Conservation (phyloP, 176 grass and related monocot genomes). For the Avena insularis region DNA sequence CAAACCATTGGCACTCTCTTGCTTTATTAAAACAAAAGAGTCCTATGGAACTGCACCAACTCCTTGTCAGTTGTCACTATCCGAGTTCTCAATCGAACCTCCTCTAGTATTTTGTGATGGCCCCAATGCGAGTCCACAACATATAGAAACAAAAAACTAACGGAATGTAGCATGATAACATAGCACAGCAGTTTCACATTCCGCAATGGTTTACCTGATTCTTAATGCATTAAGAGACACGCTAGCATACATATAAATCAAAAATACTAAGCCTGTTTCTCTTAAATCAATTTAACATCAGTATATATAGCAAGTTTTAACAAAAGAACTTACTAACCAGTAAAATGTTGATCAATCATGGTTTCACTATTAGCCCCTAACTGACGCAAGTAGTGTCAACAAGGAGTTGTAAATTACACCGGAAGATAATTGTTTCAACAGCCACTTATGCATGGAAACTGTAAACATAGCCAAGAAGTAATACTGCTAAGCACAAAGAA, state of each 20-base stretch:
- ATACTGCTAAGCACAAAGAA: constrained; percentile 17
- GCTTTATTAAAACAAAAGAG: not conserved
- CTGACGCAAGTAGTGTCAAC: constrained; percentile 34
- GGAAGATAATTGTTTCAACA: constrained; percentile 23
- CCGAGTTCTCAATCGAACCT: not conserved
- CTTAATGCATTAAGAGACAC: constrained; percentile 13
- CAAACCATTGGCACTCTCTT: not conserved
- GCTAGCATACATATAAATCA: not conserved
- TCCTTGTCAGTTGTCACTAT: not conserved
- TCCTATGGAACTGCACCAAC: not conserved
- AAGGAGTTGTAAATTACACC: not conserved
- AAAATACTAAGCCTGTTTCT: not conserved
- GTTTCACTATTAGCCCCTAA: constrained; percentile 29
- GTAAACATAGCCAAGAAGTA: constrained; percentile 6
- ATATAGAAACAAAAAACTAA: not conserved
- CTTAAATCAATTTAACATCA: constrained; percentile 12
- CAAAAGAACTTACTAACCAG: constrained; percentile 2
- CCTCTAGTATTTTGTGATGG: constrained; percentile 1
- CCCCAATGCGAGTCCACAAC: not conserved
- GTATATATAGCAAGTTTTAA: constrained; percentile 6
- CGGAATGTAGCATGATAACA: not conserved
- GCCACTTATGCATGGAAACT: not conserved
- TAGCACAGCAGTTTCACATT: not conserved
- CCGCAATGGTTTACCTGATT: not conserved
- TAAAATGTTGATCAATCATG: constrained; percentile 22